Conservation (phyloP, 1,284 basidiomycete genomes). For the Ustilago trichophora region DNA sequence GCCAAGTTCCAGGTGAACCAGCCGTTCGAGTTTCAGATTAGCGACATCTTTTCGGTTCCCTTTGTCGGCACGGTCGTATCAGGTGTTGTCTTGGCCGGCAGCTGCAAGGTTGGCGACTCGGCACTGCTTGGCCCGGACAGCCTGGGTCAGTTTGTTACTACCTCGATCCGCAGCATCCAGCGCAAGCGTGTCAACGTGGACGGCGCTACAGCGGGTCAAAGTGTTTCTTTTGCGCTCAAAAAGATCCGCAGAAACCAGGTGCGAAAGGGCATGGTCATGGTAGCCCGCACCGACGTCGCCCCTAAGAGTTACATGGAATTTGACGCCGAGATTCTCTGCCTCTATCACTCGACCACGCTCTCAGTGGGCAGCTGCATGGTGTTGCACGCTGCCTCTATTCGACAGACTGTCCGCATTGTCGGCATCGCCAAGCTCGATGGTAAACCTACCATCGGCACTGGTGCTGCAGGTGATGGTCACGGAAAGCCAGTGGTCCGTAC, state of each 20-base stretch:
- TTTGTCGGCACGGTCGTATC: constrained; percentile 96
- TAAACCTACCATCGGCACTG: constrained; percentile 21
- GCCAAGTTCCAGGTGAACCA: constrained; percentile 70
- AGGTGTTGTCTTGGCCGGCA: constrained; percentile 76
- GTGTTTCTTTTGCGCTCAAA: constrained; percentile 92
- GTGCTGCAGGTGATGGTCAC: constrained; percentile 4
- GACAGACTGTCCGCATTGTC: constrained; percentile 63
- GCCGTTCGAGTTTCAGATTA: constrained; percentile 79
- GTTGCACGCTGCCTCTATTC: constrained; percentile 60
- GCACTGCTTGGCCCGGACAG: constrained; percentile 91
- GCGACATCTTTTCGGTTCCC: constrained; percentile 74
- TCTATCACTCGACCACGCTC: constrained; percentile 65
- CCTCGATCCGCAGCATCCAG: constrained; percentile 89
- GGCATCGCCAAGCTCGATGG: constrained; percentile 58
- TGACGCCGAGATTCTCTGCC: constrained; percentile 63
- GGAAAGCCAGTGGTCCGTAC: constrained; percentile 63
- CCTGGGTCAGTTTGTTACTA: constrained; percentile 85
- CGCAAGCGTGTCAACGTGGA: constrained; percentile 86
- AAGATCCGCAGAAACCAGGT: constrained; percentile 82
- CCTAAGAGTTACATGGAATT: constrained; percentile 59
- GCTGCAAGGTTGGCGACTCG: constrained; percentile 71
- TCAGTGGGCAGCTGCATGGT: constrained; percentile 64
- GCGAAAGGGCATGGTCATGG: constrained; percentile 82
- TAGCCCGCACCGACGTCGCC: constrained; percentile 47
- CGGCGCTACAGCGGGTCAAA: constrained; percentile 88